Percentiles rank a stretch among this genome's conserved stretches.
Evolutionary conservation across 2,329 filamentous ascomycete genomes (phyloP).

Genomic region (Chaetomiaceae sp.): DNA sequence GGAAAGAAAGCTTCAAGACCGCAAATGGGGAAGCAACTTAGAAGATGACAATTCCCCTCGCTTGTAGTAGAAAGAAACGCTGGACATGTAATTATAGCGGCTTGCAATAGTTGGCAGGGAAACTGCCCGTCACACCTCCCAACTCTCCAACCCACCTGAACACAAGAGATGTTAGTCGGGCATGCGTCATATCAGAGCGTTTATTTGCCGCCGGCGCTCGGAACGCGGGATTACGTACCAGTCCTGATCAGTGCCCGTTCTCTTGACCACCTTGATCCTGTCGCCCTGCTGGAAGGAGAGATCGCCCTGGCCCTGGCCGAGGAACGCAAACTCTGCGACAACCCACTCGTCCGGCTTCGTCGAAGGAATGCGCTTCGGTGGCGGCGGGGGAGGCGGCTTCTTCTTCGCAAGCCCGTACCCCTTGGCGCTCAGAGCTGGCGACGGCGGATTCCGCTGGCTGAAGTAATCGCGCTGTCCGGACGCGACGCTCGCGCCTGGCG

Average conservation of each 20-base stretch:
- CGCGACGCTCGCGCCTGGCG: constrained; percentile 1
- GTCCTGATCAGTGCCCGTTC: constrained; percentile 72
- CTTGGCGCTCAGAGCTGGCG: constrained; percentile 12
- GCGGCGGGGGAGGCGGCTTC: constrained; percentile 67
- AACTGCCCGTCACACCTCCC: constrained; percentile 60
- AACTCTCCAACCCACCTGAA: constrained; percentile 67
- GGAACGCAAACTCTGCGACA: constrained; percentile 69
- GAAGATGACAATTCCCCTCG: no score
- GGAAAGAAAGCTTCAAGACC: no score
- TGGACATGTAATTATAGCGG: constrained; percentile 1
- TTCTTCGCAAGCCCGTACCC: constrained; percentile 47
- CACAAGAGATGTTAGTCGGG: background rate
- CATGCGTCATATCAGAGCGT: no score
- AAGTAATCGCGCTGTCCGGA: constrained; percentile 8
- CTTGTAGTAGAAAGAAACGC: no score
- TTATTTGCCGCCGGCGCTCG: no score
- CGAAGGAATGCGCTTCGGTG: constrained; percentile 50
- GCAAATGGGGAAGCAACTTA: background rate
- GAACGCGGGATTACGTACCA: constrained; percentile 43
- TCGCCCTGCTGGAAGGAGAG: constrained; percentile 72
- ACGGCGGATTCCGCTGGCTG: background rate
- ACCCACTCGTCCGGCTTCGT: constrained; percentile 52
- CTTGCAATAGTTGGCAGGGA: constrained; percentile 75
- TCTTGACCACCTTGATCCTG: constrained; percentile 68
- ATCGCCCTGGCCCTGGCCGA: constrained; percentile 63